Base-by-base conservation (phyloP, 108 stramenopile species). In the Cylindrotheca fusiformis region DNA sequence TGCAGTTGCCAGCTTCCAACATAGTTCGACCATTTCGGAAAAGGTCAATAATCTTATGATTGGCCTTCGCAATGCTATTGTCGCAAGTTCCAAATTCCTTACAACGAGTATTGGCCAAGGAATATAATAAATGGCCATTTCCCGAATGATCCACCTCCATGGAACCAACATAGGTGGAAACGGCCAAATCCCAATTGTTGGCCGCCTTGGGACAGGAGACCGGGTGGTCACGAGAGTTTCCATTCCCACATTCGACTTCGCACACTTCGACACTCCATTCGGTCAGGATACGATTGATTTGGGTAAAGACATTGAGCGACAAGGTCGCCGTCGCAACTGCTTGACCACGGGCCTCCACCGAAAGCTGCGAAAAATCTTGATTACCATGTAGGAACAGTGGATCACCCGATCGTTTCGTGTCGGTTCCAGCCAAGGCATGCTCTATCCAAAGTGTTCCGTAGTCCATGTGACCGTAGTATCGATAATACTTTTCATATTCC, bases 51-150 rank as follows among this genome's bases (percentile, higher is more conserved):
- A 81, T 29, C 8, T 75, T 74, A 46, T 72, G 61, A 57, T 79
- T 81, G 50, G 79, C 50, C 25, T 58, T 70, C 24, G 83, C 60
- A 21, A 25, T 75, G 32, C 66, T 58, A n/a, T n/a, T 54, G 5
- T 73, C 77, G 51, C 83, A 74, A 18, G 75, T 80, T 41, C 66
- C 76, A 73, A 66, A 89, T 48, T 84, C 63, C 24, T 2, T 19
- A 47, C 79, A 83, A 10, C 80, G 77, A 67, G 79, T 81, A 62
- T 89, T 76, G 23, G 78, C 83, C 44, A 89, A 66, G 23, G 55
- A 52, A 64, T 84, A 72, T 6, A 80, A 47, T 36, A 65, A 53
- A 26, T 53, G 25, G 28, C 65, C 65, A 8, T 32, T 14, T 24
- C 55, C 20, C n/a, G 24, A 74, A 56, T 44, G 60, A 14, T 77